phyloP scores from a whole-genome alignment of 306 rosid genomes.

The Luffa acutangula region DNA sequence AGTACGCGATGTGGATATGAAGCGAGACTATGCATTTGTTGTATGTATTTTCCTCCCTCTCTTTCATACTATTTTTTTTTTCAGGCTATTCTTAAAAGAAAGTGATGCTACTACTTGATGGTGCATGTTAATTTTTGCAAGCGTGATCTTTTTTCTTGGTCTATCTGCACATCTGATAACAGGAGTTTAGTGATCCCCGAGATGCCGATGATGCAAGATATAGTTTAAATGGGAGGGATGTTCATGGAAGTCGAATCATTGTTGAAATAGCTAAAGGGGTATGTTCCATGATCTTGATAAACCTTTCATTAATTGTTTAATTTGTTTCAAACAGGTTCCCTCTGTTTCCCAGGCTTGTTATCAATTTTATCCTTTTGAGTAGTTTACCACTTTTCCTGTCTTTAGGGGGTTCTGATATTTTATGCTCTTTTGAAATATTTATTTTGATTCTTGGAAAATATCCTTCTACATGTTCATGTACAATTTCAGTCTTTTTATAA shows the following conservation, averaged over 20 bases:
- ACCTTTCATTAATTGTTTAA: neutral
- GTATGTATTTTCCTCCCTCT: conserved; percentile 22
- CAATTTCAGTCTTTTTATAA: neutral
- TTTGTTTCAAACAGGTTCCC: neutral
- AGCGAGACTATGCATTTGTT: conserved; percentile 46
- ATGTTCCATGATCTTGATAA: neutral
- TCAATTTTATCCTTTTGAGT: neutral
- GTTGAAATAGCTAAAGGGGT: conserved; percentile 43
- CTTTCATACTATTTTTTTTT: neutral
- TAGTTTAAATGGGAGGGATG: conserved; percentile 32
- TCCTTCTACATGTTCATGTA: neutral
- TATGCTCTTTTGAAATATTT: neutral
- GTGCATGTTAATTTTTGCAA: conserved; percentile 6
- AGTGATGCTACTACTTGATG: neutral
- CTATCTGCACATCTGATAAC: neutral
- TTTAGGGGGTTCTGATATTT: too few relatives aligned
- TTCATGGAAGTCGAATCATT: conserved; percentile 34
- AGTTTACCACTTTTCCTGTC: neutral
- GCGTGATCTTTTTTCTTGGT: neutral
- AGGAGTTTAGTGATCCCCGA: conserved; percentile 20
- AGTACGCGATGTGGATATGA: conserved; percentile 55
- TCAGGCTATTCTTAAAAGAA: neutral
- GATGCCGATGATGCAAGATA: conserved; percentile 50
- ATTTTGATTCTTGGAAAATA: neutral
- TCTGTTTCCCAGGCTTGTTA: neutral